phyloP scores from a whole-genome alignment of 176 grass and related monocot species.

The Rhynchospora tenuis region DNA sequence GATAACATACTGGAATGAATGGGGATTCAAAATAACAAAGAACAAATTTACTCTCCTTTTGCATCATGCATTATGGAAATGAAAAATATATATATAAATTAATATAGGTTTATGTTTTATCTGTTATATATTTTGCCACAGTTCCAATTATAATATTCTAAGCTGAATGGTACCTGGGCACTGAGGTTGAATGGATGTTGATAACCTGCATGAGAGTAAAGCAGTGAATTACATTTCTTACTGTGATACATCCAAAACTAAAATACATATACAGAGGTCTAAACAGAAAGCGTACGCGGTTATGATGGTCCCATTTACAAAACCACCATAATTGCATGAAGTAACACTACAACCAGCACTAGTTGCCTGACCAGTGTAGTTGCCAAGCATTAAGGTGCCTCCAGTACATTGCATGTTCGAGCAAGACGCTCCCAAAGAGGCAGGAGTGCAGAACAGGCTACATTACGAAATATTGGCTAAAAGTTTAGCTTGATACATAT shows the following conservation, averaged over 20 bases:
- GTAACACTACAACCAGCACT: constrained; percentile 69
- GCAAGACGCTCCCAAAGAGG: constrained; percentile 60
- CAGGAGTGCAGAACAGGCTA: constrained; percentile 83
- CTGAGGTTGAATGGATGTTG: constrained; percentile 45
- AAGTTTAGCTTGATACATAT: not conserved
- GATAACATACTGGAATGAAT: not conserved
- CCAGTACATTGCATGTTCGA: constrained; percentile 80
- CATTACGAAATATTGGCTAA: not conserved
- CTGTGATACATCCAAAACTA: not conserved
- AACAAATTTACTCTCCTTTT: not conserved
- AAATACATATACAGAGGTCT: not conserved
- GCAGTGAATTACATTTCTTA: not conserved
- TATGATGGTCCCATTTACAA: constrained; percentile 62
- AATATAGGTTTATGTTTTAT: not conserved
- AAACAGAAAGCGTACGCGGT: constrained; percentile 30
- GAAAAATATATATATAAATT: not conserved
- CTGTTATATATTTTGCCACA: not conserved
- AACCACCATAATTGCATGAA: constrained; percentile 77
- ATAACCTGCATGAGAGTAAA: constrained; percentile 41
- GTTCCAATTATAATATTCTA: not conserved
- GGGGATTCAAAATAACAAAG: not conserved
- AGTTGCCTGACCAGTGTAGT: constrained; percentile 48
- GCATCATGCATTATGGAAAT: not conserved
- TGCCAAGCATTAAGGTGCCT: constrained; percentile 68
- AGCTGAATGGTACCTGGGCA: constrained; percentile 48